These are phyloP conservation scores for Colletotrichum sp. DNA, from an alignment of 2,329 filamentous ascomycete genomes.

Conservation along the genomic window DNA sequence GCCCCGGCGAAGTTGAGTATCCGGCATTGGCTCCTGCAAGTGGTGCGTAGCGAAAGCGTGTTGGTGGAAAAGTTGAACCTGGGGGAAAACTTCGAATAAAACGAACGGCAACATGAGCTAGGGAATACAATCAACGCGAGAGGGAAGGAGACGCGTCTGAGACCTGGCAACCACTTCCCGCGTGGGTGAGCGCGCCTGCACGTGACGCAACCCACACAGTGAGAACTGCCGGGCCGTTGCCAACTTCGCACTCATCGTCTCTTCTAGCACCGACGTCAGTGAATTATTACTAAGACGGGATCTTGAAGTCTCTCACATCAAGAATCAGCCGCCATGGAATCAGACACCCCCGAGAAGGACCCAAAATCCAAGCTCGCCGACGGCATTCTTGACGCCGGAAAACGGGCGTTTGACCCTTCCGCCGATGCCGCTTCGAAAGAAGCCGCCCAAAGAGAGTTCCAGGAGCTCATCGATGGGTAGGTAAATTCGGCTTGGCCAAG, in stretches of 20 bases:
- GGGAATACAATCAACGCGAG: neutral
- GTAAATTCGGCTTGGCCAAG: neutral
- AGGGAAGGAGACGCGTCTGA: neutral
- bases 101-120: neutral
- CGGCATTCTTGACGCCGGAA: conserved; percentile 43
- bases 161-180: neutral
- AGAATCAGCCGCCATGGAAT: conserved; percentile 7
- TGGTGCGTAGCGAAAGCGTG: neutral
- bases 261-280: neutral
- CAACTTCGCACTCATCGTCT: neutral
- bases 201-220: conserved; percentile 25
- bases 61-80: neutral
- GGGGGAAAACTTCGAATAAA: neutral
- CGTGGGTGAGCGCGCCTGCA: conserved; percentile 23
- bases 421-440: conserved; percentile 35
- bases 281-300: neutral
- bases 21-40: neutral
- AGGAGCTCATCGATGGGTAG: conserved; percentile 55
- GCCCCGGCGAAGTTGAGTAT: neutral
- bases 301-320: neutral
- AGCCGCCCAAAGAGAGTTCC: conserved; percentile 42
- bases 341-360: neutral
- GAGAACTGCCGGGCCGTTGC: neutral
- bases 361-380: conserved; percentile 29
- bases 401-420: conserved; percentile 54